These are phyloP conservation scores for Coffea humblotiana DNA, from an alignment of 305 asterid genomes.

Conservation along the genomic window DNA sequence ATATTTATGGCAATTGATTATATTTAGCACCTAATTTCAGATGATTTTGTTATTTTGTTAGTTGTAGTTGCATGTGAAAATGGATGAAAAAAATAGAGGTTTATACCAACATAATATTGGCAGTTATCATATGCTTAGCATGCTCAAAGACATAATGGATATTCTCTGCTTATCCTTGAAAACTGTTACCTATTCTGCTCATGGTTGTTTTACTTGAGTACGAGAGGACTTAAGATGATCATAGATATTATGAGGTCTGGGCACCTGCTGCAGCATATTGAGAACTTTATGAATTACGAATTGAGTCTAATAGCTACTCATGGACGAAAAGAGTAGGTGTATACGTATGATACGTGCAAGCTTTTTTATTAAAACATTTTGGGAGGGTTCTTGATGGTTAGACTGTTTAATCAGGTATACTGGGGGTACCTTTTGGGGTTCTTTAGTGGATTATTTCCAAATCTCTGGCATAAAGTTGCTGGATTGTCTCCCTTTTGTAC, in stretches of 20 bases:
- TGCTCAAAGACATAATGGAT: background rate
- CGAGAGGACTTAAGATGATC: too few relatives aligned
- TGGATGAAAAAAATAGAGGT: conserved; percentile 1
- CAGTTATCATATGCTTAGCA: background rate
- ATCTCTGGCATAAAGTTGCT: background rate
- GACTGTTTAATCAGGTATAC: background rate
- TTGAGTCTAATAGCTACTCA: background rate
- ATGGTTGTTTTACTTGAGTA: background rate
- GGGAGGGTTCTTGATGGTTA: background rate
- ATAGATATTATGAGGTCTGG: too few relatives aligned
- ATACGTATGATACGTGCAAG: background rate
- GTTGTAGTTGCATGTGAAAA: background rate
- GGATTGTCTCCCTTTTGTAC: background rate
- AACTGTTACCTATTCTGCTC: background rate
- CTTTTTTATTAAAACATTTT: background rate
- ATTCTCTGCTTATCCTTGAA: background rate
- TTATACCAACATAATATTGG: background rate
- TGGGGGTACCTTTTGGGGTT: background rate
- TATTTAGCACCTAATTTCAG: background rate
- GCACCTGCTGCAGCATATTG: too few relatives aligned
- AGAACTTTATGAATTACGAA: too few relatives aligned
- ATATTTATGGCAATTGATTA: background rate
- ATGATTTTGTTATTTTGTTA: background rate
- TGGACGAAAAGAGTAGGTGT: background rate
- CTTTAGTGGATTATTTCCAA: background rate